Conservation (phyloP, 164 flowering plant genomes). For the Annona cherimola region DNA sequence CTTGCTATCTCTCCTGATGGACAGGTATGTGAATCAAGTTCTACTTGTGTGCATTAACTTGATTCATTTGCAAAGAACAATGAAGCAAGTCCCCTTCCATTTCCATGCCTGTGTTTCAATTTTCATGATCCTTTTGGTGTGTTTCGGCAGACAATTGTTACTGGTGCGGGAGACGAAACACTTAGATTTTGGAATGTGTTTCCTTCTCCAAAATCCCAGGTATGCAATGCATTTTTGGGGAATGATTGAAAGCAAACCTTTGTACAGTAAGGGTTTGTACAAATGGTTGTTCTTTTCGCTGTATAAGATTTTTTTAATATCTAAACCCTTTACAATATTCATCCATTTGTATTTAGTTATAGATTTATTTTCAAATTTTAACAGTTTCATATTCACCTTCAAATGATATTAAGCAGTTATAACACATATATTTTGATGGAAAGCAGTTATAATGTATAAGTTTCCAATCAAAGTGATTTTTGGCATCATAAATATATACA, state of each 20-base stretch:
- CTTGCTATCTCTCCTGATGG: conserved; percentile 99
- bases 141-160: conserved; percentile 74
- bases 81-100: neutral
- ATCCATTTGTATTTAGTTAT: too few relatives aligned
- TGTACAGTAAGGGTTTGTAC: neutral
- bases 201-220: conserved; percentile 97
- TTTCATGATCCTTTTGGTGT: neutral
- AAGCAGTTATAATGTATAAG: too few relatives aligned
- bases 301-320: too few relatives aligned
- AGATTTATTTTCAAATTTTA: too few relatives aligned
- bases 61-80: neutral
- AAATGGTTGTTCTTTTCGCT: too few relatives aligned
- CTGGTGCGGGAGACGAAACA: conserved; percentile 98
- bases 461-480: too few relatives aligned
- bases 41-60: too few relatives aligned
- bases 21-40: conserved; percentile 47
- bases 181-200: conserved; percentile 97
- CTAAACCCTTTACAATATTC: too few relatives aligned
- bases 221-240: conserved; percentile 10
- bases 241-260: neutral
- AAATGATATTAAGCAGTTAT: too few relatives aligned
- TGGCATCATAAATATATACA: too few relatives aligned
- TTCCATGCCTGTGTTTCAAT: neutral
- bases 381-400: too few relatives aligned
- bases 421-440: too few relatives aligned